Percentiles rank a stretch among this genome's conserved stretches.
These are phyloP conservation scores for Mortierella sp. DNA, from an alignment of 371 early-diverging fungal species.

Conservation along the genomic window DNA sequence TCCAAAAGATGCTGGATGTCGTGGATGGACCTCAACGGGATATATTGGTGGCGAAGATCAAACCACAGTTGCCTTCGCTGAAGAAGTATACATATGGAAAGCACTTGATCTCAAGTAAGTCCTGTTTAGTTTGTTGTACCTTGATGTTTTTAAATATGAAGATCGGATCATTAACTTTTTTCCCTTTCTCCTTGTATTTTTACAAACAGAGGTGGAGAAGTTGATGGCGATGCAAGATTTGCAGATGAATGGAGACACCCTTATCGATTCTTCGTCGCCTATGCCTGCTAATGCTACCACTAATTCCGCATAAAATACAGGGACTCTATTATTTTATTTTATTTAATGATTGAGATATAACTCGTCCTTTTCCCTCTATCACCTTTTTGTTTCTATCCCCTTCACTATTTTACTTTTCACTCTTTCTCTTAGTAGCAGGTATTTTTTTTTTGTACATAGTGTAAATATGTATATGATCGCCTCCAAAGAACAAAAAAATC, in stretches of 20 bases:
- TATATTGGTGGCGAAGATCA: constrained; percentile 87
- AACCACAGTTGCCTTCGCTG: constrained; percentile 90
- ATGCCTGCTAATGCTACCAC: constrained; percentile 60
- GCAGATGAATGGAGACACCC: constrained; percentile 17
- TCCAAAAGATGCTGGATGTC: constrained; percentile 99
- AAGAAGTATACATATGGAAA: constrained; percentile 98
- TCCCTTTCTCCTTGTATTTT: background rate
- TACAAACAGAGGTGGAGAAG: constrained; percentile 45
- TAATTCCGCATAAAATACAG: background rate
- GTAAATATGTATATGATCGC: constrained; percentile 1
- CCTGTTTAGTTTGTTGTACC: background rate
- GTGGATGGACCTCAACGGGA: constrained; percentile 91
- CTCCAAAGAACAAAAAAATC: background rate
- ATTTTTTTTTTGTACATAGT: background rate
- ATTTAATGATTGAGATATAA: background rate
- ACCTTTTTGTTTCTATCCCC: background rate
- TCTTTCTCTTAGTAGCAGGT: too few species aligned
- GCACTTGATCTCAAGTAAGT: constrained; percentile 80
- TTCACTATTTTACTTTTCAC: too few species aligned
- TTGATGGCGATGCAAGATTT: constrained; percentile 47
- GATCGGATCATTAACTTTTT: background rate
- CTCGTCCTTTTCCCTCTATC: background rate
- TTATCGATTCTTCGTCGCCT: constrained; percentile 13
- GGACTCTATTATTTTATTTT: background rate
- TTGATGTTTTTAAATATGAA: background rate